phyloP scores from a whole-genome alignment of 140 eudicot species.

The Senecio squalidus region DNA sequence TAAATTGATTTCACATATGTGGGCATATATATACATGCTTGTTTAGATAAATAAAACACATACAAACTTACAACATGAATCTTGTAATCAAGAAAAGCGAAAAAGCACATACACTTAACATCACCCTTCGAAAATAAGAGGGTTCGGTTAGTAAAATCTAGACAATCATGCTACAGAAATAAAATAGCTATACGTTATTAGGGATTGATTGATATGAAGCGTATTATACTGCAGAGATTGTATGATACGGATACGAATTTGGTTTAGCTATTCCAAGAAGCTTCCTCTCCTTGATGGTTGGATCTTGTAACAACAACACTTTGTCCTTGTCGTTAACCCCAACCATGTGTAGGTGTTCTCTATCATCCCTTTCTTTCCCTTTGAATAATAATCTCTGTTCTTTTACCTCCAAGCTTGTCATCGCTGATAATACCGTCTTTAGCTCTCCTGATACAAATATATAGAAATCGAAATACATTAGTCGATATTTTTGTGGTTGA shows the following conservation, averaged over 20 bases:
- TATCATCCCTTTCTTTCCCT: slow-evolving; percentile 83
- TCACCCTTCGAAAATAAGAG: slow-evolving; percentile 11
- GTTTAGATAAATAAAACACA: too few species aligned
- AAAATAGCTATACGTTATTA: neutral
- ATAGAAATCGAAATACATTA: too few species aligned
- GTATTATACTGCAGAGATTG: slow-evolving; percentile 39
- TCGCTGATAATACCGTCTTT: slow-evolving; percentile 45
- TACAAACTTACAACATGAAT: neutral
- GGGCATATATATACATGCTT: too few species aligned
- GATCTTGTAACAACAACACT: slow-evolving; percentile 70
- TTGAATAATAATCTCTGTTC: slow-evolving; percentile 76
- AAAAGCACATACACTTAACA: slow-evolving; percentile 5
- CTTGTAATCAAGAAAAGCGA: neutral
- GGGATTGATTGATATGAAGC: neutral
- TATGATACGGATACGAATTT: slow-evolving; percentile 32
- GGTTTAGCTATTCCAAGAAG: slow-evolving; percentile 37
- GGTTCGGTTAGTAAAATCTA: slow-evolving; percentile 9
- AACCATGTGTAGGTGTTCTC: slow-evolving; percentile 77
- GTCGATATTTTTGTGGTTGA: too few species aligned
- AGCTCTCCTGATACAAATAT: slow-evolving; percentile 49
- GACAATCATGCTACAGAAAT: neutral
- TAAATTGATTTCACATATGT: too few species aligned
- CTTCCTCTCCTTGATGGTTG: slow-evolving; percentile 67
- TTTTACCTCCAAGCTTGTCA: slow-evolving; percentile 51
- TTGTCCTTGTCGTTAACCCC: slow-evolving; percentile 81